Evolutionary conservation across 2,329 filamentous ascomycete genomes (phyloP).

Genomic region (Chalaropsis thielavioides): DNA sequence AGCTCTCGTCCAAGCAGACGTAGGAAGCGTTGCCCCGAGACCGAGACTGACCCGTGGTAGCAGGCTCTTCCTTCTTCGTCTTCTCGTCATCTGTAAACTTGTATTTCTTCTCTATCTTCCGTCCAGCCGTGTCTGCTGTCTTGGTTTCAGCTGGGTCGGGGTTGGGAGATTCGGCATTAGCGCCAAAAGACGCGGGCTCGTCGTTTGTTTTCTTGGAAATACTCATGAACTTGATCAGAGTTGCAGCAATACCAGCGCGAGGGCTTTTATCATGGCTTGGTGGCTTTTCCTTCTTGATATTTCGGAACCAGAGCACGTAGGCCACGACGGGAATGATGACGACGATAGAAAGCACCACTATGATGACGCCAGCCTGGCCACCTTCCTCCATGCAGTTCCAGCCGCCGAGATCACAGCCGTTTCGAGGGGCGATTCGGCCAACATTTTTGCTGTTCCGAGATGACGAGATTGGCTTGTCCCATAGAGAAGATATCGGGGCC

Average conservation of each 20-base stretch:
- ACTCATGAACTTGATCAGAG: not conserved
- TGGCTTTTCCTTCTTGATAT: not conserved
- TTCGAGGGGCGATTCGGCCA: not conserved
- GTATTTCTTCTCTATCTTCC: not conserved
- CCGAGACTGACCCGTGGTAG: no score
- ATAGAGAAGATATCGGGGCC: not conserved
- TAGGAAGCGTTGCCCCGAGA: not conserved
- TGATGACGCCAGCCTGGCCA: conserved; percentile 7
- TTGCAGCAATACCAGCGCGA: not conserved
- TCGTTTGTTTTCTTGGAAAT: not conserved
- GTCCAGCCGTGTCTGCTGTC: not conserved
- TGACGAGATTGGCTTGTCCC: not conserved
- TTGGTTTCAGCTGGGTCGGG: not conserved
- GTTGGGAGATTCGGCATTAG: not conserved
- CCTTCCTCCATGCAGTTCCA: conserved; percentile 12
- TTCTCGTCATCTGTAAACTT: not conserved
- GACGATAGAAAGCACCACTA: not conserved
- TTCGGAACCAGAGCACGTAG: not conserved
- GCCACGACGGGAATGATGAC: not conserved
- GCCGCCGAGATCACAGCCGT: conserved; percentile 10
- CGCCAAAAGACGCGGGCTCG: not conserved
- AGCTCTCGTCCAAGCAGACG: not conserved
- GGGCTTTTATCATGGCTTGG: not conserved
- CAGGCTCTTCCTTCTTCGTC: not conserved
- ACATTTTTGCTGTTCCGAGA: not conserved